These are phyloP conservation scores for Phytophthora podocarpi DNA, from an alignment of 352 stramenopile genomes.

Conservation along the genomic window DNA sequence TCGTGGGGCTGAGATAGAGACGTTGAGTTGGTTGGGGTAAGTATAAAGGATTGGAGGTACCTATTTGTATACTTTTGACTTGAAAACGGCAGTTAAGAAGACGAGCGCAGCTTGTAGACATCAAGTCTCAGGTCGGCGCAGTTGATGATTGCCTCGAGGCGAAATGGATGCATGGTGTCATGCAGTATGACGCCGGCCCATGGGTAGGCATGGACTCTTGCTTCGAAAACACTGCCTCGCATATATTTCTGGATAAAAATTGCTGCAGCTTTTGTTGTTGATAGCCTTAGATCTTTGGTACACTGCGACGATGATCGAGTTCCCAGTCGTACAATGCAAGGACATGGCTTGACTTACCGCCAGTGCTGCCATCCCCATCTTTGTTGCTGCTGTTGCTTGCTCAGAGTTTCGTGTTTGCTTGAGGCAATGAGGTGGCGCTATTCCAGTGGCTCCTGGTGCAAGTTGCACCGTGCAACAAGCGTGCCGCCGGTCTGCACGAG, in stretches of 20 bases:
- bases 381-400: conserved; percentile 23
- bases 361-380: conserved; percentile 19
- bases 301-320: too few species aligned
- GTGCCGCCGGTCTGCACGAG: conserved; percentile 6
- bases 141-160: neutral
- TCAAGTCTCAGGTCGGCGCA: neutral
- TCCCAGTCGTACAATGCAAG: conserved; percentile 14
- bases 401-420: conserved; percentile 5
- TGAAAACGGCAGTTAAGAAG: conserved; percentile 10
- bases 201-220: too few species aligned
- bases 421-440: conserved; percentile 17
- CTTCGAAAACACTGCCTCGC: too few species aligned
- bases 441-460: neutral
- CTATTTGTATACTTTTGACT: conserved; percentile 22
- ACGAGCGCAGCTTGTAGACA: neutral
- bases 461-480: neutral
- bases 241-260: too few species aligned
- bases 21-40: neutral
- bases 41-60: conserved; percentile 17
- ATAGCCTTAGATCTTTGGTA: too few species aligned
- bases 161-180: conserved; percentile 41
- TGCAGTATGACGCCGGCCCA: too few species aligned
- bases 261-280: too few species aligned
- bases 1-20: conserved; percentile 18
- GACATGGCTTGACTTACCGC: conserved; percentile 19